These are phyloP conservation scores for Nicotiana obtusifolia DNA, from an alignment of 257 asterid genomes.

Conservation along the genomic window DNA sequence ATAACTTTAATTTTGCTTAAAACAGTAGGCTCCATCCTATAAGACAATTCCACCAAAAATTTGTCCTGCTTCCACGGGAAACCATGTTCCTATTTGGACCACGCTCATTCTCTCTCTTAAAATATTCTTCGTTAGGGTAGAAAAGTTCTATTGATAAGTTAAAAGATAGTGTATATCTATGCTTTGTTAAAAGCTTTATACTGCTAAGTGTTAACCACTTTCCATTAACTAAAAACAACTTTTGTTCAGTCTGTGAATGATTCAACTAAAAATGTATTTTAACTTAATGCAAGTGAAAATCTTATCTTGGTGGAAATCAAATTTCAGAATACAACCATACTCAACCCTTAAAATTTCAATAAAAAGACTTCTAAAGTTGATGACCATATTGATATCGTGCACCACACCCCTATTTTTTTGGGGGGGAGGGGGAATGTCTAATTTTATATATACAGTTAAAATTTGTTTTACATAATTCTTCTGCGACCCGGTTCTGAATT, in stretches of 20 bases:
- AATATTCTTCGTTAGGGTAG: neutral
- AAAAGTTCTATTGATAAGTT: neutral
- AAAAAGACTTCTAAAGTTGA: neutral
- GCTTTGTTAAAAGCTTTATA: neutral
- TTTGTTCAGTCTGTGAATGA: neutral
- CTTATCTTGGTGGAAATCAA: neutral
- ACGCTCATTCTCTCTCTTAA: neutral
- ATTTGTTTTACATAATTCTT: neutral
- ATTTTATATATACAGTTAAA: too few relatives aligned
- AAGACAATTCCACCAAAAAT: neutral
- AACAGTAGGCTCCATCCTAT: neutral
- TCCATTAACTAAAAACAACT: neutral
- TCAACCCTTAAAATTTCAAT: neutral
- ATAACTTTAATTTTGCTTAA: neutral
- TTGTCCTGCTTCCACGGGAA: neutral
- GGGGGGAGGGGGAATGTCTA: too few relatives aligned
- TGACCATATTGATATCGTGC: neutral
- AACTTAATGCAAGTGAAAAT: neutral
- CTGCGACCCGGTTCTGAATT: neutral
- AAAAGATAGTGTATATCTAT: neutral
- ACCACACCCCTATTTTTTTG: neutral
- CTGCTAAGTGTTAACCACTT: neutral
- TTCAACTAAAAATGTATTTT: neutral
- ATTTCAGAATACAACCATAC: neutral
- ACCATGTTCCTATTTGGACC: neutral